Percentiles rank a stretch among this genome's conserved stretches.
Conservation (phyloP, 2,329 filamentous ascomycete genomes). For the Alternaria consortialis region DNA sequence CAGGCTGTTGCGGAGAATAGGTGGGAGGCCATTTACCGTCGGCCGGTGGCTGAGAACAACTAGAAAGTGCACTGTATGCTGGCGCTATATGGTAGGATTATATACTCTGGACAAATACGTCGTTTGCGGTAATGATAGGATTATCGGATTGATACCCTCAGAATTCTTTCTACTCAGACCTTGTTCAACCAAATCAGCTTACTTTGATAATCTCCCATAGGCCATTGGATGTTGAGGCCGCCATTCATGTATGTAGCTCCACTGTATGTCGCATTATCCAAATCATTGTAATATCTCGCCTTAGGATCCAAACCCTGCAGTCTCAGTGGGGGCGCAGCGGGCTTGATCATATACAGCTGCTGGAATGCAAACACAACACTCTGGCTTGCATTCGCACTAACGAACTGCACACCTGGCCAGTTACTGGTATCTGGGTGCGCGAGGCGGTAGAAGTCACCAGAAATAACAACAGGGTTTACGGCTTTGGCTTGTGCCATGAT, state of each 20-base stretch:
- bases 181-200: slow-evolving; percentile 65
- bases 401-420: slow-evolving; percentile 69
- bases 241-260: slow-evolving; percentile 70
- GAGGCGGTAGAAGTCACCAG: slow-evolving; percentile 68
- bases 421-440: slow-evolving; percentile 66
- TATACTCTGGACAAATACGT: neutral
- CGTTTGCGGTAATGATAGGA: neutral
- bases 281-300: slow-evolving; percentile 62
- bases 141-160: neutral
- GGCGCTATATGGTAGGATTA: neutral
- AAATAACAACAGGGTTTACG: slow-evolving; percentile 67
- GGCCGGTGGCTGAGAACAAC: neutral
- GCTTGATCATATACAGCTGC: slow-evolving; percentile 62
- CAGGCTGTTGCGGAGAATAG: neutral
- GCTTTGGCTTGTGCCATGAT: slow-evolving; percentile 64
- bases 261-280: slow-evolving; percentile 62
- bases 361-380: slow-evolving; percentile 70
- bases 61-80: neutral
- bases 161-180: neutral
- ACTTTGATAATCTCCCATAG: slow-evolving; percentile 64
- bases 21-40: slow-evolving; percentile 1
- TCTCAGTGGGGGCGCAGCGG: slow-evolving; percentile 62
- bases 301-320: slow-evolving; percentile 65
- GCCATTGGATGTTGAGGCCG: slow-evolving; percentile 64
- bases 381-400: slow-evolving; percentile 60